Conservation (phyloP, 495 filamentous ascomycete genomes). For the Durotheca rogersii region DNA sequence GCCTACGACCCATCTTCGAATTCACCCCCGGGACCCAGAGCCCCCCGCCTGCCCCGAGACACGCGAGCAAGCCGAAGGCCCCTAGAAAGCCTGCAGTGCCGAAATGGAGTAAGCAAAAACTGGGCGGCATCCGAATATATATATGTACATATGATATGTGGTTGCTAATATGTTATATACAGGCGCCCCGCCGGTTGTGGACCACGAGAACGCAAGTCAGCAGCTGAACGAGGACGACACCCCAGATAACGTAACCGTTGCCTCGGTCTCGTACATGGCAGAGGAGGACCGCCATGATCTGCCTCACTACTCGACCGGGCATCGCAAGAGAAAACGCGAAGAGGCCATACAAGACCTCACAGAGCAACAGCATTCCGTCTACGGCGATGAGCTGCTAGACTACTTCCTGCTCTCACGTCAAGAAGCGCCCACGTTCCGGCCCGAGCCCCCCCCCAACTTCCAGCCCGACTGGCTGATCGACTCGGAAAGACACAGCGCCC, state of each 20-base stretch:
- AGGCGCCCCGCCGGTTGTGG: slow-evolving; percentile 24
- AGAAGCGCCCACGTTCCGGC: slow-evolving; percentile 65
- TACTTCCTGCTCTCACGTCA: slow-evolving; percentile 86
- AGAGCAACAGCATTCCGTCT: slow-evolving; percentile 83
- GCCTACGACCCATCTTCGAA: slow-evolving; percentile 84
- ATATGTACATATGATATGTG: slow-evolving; percentile 6
- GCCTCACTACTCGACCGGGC: slow-evolving; percentile 64
- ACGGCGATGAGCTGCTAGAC: slow-evolving; percentile 87
- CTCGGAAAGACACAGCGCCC: slow-evolving; percentile 79
- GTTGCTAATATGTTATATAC: slow-evolving; percentile 35
- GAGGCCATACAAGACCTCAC: slow-evolving; percentile 63
- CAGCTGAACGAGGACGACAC: slow-evolving; percentile 79
- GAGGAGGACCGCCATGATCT: slow-evolving; percentile 74
- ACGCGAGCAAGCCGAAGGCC: slow-evolving; percentile 74
- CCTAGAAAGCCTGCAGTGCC: slow-evolving; percentile 61
- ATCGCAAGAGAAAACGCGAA: slow-evolving; percentile 77
- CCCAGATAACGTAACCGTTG: slow-evolving; percentile 74
- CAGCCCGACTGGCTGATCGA: slow-evolving; percentile 88
- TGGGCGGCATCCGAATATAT: too few species aligned
- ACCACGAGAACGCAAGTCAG: slow-evolving; percentile 50
- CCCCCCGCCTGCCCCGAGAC: slow-evolving; percentile 91
- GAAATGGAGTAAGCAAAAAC: slow-evolving; percentile 55
- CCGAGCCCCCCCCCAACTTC: slow-evolving; percentile 77
- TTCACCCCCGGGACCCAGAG: slow-evolving; percentile 80
- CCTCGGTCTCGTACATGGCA: slow-evolving; percentile 77